These are phyloP conservation scores for Platanus orientalis DNA, from an alignment of 164 flowering plant species.

Conservation along the genomic window DNA sequence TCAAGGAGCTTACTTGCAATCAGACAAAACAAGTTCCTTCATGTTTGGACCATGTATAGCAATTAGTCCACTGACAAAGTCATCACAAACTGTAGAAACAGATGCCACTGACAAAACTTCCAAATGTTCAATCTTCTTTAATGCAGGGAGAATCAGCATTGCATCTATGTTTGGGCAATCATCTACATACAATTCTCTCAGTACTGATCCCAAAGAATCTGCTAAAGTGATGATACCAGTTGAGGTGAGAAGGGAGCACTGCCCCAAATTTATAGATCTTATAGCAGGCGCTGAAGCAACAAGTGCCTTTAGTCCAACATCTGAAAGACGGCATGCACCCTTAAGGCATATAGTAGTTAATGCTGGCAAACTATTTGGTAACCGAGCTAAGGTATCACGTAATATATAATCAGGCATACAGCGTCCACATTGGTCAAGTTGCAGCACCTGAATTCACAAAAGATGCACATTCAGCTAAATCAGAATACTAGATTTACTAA, in stretches of 20 bases:
- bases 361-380: conserved; percentile 42
- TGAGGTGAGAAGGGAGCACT: conserved; percentile 71
- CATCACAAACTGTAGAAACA: conserved; percentile 48
- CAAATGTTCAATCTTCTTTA: conserved; percentile 50
- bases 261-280: conserved; percentile 67
- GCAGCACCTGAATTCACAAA: conserved; percentile 53
- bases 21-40: conserved; percentile 66
- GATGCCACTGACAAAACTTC: conserved; percentile 69
- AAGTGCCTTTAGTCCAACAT: conserved; percentile 60
- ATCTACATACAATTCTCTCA: conserved; percentile 70
- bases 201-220: conserved; percentile 37
- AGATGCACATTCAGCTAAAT: too few relatives aligned
- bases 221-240: conserved; percentile 46
- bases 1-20: conserved; percentile 51
- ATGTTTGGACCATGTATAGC: conserved; percentile 39
- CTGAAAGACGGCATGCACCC: conserved; percentile 84
- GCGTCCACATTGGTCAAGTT: conserved; percentile 82
- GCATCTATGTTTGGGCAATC: conserved; percentile 63
- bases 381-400: conserved; percentile 39
- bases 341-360: conserved; percentile 57
- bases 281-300: conserved; percentile 62
- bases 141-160: conserved; percentile 52
- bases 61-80: conserved; percentile 46
- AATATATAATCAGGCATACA: conserved; percentile 68
- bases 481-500: too few relatives aligned